These are phyloP conservation scores for Suillus sp. DNA, from an alignment of 768 basidiomycete species.

Conservation along the genomic window DNA sequence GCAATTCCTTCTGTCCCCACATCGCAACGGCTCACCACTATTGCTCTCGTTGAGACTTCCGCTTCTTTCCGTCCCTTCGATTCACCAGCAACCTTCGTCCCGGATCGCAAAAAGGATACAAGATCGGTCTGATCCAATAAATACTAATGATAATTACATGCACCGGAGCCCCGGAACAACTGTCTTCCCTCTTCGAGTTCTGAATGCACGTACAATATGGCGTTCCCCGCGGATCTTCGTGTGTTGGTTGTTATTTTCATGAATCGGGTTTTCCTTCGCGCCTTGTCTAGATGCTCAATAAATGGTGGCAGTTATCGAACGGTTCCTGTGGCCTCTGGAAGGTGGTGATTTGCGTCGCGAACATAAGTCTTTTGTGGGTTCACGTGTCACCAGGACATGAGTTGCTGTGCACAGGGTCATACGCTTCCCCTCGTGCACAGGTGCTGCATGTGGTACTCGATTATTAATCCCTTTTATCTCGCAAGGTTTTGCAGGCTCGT, in stretches of 20 bases:
- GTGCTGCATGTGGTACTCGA: neutral
- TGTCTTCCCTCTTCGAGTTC: neutral
- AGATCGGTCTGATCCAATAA: neutral
- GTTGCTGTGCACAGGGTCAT: neutral
- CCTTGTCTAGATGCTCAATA: too few species aligned
- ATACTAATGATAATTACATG: neutral
- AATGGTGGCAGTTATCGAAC: neutral
- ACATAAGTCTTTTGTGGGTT: neutral
- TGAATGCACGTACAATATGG: neutral
- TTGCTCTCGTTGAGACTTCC: constrained; percentile 1
- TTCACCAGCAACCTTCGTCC: neutral
- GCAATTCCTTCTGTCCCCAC: too few species aligned
- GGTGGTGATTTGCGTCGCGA: neutral
- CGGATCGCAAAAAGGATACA: neutral
- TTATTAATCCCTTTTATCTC: neutral
- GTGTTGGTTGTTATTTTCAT: neutral
- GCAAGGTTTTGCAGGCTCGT: too few species aligned
- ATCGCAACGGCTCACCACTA: constrained; percentile 26
- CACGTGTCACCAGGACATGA: neutral
- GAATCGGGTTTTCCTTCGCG: neutral
- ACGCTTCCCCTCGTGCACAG: neutral
- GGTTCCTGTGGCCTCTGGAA: neutral
- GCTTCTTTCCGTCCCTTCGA: neutral
- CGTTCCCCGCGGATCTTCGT: neutral
- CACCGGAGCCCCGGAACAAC: neutral